A percentile compares a stretch with the other conserved stretches of the same genome.
Evolutionary conservation across 176 grass and related monocot species (phyloP).

Genomic region (Poa pratensis): DNA sequence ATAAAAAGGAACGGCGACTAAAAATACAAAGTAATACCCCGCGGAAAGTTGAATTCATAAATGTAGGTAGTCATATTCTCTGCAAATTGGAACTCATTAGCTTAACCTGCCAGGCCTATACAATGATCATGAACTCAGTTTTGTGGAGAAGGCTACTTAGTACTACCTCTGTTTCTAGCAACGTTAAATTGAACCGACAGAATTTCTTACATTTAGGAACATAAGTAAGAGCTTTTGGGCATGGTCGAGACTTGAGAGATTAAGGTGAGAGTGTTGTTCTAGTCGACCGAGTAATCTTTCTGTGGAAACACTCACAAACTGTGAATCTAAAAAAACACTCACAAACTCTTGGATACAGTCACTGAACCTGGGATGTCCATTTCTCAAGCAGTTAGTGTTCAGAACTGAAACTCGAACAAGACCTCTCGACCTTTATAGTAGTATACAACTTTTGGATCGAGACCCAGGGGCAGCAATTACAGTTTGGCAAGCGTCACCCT

Average conservation of each 20-base stretch:
- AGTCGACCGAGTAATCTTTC: not conserved
- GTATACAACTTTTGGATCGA: not conserved
- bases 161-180: too few species aligned
- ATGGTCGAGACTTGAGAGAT: conserved; percentile 16
- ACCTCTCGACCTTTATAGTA: not conserved
- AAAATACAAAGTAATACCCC: conserved; percentile 10
- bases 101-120: conserved; percentile 3
- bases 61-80: not conserved
- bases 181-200: too few species aligned
- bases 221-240: not conserved
- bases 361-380: too few species aligned
- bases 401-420: not conserved
- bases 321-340: too few species aligned
- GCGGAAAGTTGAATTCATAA: not conserved
- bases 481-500: not conserved
- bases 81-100: not conserved
- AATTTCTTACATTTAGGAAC: too few species aligned
- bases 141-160: too few species aligned
- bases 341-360: not conserved
- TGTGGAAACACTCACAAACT: too few species aligned
- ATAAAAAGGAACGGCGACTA: not conserved
- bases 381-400: not conserved
- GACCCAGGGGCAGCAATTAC: not conserved
- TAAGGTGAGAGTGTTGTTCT: not conserved
- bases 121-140: not conserved